phyloP scores from a whole-genome alignment of 192 early-diverging fungal species.

The Backusella macrospora region DNA sequence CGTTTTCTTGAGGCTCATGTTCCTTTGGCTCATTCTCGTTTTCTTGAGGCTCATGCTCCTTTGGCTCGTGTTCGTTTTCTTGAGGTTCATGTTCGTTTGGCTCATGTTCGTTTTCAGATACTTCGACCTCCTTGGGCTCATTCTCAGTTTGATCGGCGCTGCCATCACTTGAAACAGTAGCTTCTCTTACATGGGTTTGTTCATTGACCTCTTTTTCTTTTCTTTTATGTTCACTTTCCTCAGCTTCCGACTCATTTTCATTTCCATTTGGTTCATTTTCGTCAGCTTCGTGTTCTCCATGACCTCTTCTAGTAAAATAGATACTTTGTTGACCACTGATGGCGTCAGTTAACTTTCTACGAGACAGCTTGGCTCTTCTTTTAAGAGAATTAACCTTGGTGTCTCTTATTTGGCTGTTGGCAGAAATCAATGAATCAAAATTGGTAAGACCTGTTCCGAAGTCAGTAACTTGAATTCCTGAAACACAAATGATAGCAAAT shows the following conservation, averaged over 20 bases:
- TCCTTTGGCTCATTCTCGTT: background rate
- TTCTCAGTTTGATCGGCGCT: too few relatives aligned
- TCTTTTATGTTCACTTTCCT: background rate
- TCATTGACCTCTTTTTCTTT: background rate
- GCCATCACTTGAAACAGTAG: too few relatives aligned
- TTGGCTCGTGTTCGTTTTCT: background rate
- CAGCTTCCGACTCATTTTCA: background rate
- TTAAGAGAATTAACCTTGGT: background rate
- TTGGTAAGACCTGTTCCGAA: background rate
- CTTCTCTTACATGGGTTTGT: too few relatives aligned
- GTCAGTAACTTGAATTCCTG: background rate
- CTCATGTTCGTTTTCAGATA: too few relatives aligned
- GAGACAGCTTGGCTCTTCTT: background rate
- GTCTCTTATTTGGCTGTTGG: background rate
- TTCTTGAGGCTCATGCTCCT: background rate
- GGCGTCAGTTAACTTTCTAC: background rate
- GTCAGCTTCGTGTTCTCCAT: background rate
- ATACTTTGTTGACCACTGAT: background rate
- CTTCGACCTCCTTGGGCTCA: too few relatives aligned
- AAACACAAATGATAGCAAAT: slow-evolving; percentile 1
- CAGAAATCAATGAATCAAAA: background rate
- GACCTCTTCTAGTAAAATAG: background rate
- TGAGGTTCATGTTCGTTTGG: too few relatives aligned
- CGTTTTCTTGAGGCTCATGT: background rate
- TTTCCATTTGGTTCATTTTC: background rate